phyloP scores from a whole-genome alignment of 257 asterid species.

The Petrea volubilis region DNA sequence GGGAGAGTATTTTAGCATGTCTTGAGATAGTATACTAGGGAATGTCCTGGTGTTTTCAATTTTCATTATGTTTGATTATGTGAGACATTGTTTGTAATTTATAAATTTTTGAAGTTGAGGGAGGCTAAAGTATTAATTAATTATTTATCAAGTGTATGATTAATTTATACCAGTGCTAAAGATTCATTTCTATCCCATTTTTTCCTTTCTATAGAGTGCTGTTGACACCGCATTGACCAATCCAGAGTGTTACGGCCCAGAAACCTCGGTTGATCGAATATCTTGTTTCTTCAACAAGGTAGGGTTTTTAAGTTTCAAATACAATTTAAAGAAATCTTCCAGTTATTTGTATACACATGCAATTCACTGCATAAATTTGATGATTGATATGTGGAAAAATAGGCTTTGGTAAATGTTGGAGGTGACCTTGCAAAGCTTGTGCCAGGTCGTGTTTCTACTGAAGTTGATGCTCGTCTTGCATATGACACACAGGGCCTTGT shows the following conservation, averaged over 20 bases:
- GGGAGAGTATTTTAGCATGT: too few species aligned
- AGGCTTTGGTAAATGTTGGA: conserved; percentile 96
- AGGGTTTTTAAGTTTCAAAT: conserved; percentile 11
- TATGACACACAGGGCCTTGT: conserved; percentile 79
- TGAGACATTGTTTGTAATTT: too few species aligned
- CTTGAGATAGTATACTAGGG: too few species aligned
- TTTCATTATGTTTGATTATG: neutral
- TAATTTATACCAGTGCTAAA: too few species aligned
- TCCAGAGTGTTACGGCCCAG: conserved; percentile 64
- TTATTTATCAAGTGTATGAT: too few species aligned
- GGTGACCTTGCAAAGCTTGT: conserved; percentile 88
- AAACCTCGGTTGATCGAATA: conserved; percentile 63
- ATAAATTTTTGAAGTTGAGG: neutral
- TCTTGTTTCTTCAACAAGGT: conserved; percentile 88
- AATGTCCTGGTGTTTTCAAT: neutral
- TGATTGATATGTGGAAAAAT: conserved; percentile 18
- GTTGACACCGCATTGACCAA: conserved; percentile 88
- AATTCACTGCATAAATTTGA: neutral
- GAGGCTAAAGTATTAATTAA: too few species aligned
- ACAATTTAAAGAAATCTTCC: neutral
- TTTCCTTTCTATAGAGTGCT: conserved; percentile 56
- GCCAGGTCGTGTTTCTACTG: conserved; percentile 99
- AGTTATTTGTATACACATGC: too few species aligned
- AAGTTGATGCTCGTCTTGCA: conserved; percentile 97
- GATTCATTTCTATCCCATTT: too few species aligned